A percentile compares a stretch with the other conserved stretches of the same genome.
Evolutionary conservation across 2,329 filamentous ascomycete genomes (phyloP).

Genomic region (Trichoderma sp.): DNA sequence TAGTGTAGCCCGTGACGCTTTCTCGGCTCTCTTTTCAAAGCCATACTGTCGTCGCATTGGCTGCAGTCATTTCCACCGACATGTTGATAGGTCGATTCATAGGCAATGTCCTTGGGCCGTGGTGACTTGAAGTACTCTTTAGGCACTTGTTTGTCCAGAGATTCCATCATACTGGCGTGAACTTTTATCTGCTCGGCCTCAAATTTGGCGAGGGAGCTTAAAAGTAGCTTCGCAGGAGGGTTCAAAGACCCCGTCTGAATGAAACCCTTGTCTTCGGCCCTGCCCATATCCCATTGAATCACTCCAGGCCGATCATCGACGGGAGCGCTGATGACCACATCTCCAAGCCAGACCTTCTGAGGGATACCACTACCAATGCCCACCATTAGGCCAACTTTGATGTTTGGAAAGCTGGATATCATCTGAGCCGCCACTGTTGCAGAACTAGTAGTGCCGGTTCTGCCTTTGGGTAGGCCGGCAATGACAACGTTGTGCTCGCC

Average conservation of each 20-base stretch:
- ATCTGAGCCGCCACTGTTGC: constrained; percentile 36
- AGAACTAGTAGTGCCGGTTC: constrained; percentile 36
- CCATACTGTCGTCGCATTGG: not conserved
- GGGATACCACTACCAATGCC: constrained; percentile 31
- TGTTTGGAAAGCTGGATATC: constrained; percentile 35
- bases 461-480: constrained; percentile 35
- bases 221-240: not conserved
- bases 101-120: not conserved
- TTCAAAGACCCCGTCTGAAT: not conserved
- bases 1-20: constrained; percentile 26
- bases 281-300: constrained; percentile 25
- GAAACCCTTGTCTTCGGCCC: not conserved
- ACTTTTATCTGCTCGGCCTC: not conserved
- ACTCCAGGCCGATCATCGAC: constrained; percentile 18
- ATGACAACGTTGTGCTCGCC: constrained; percentile 37
- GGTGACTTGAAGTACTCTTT: not conserved
- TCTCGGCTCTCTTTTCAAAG: not conserved
- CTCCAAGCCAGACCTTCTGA: constrained; percentile 26
- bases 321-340: constrained; percentile 28
- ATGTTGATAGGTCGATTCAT: not conserved
- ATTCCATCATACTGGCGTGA: not conserved
- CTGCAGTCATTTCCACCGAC: not conserved
- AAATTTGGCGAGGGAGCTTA: not conserved
- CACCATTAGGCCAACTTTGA: constrained; percentile 28
- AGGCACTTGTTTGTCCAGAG: not conserved